Base-by-base conservation (phyloP, 2,329 filamentous ascomycete species). In the Sphaerulina populicola region DNA sequence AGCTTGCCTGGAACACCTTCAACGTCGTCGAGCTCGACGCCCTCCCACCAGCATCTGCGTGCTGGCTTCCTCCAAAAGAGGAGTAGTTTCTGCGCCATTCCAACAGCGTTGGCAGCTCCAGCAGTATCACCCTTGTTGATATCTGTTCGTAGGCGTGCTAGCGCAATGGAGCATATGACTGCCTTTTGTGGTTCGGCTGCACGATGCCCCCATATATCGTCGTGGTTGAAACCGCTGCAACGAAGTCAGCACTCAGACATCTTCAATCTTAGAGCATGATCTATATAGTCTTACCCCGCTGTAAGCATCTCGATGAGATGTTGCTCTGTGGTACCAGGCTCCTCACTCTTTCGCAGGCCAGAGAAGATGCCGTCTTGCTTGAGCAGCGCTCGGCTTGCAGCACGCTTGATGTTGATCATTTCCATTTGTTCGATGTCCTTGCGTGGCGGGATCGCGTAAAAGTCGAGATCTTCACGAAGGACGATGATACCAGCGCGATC, bases 261-360 rank as follows among this genome's bases (percentile, higher is more conserved):
- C 23, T 27, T 11, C 15, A 15, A 2, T 8, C n/a, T 6, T 37
- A 12, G 31, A 15, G 29, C 18, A 30, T 11, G n/a, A 29, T 27
- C 23, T 27, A 7, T 27, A 7, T 5, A 3, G 23, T 7, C 85
- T 72, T 77, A 97, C 91, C 91, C 93, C 66, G 93, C 93, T 49
- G 93, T 98, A 71, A 98, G 72, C 93, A 98, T 98, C 74, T 98
- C 93, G 64, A 98, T 98, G 36, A 98, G 77, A 74, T 98, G 93
- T 61, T 95, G 93, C 71, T 98, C 93, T 0, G 93, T 98, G 14
- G 91, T 96, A 15, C 93, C 93, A 14, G 87, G 84, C 71, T 98
- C 93, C 61, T 98, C 90, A 63, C 91, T 97, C 68, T 91, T 88
- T 69, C 93, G 86, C 42, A 98, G 74, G 0, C 93, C 93, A 3